A percentile compares a stretch with the other conserved stretches of the same genome.
These are phyloP conservation scores for Stentor coeruleus DNA, from an alignment of 73 alveolate genomes.

Conservation along the genomic window DNA sequence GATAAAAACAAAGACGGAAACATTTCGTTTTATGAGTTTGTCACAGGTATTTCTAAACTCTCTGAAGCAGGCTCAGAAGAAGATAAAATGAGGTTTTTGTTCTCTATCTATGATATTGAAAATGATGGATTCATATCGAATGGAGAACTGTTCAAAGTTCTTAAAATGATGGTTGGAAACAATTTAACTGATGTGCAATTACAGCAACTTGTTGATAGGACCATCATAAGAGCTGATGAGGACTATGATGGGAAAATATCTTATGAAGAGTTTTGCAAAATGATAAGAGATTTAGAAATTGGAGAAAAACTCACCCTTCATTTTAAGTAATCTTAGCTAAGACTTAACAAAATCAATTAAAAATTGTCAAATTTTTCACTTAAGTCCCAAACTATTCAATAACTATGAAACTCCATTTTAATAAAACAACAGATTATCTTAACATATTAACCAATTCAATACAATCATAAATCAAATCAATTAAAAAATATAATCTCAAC, in stretches of 20 bases:
- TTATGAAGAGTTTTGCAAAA: conserved; percentile 85
- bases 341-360: too few relatives aligned
- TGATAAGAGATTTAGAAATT: conserved; percentile 12
- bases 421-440: too few relatives aligned
- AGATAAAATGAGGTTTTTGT: conserved; percentile 89
- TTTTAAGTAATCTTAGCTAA: neutral
- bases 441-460: too few relatives aligned
- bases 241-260: conserved; percentile 95
- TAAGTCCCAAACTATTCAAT: too few relatives aligned
- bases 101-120: conserved; percentile 92
- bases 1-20: conserved; percentile 94
- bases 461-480: too few relatives aligned
- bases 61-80: conserved; percentile 86
- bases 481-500: too few relatives aligned
- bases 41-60: conserved; percentile 84
- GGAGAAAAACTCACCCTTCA: conserved; percentile 26
- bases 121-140: conserved; percentile 92
- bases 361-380: too few relatives aligned
- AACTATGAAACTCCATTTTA: too few relatives aligned
- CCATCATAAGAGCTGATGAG: conserved; percentile 95
- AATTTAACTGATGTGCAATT: conserved; percentile 92
- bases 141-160: conserved; percentile 92
- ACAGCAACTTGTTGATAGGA: conserved; percentile 93
- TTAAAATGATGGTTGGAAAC: conserved; percentile 96
- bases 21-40: conserved; percentile 92